Evolutionary conservation across 257 asterid genomes (phyloP).

Genomic region (Haberlea rhodopensis): DNA sequence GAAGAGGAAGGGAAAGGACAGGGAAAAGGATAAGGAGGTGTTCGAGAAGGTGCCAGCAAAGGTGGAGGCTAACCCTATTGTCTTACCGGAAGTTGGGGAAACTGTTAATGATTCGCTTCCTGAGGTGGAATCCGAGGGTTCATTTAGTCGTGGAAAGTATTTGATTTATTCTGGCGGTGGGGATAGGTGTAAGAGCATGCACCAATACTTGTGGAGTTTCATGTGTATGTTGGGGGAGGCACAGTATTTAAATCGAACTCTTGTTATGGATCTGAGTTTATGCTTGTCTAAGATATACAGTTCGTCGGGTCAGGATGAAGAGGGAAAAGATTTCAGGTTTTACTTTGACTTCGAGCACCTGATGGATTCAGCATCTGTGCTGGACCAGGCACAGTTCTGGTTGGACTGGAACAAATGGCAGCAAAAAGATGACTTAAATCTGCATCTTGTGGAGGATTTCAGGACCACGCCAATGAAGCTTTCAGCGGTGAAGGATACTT

Average conservation of each 20-base stretch:
- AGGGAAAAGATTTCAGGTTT: constrained; percentile 81
- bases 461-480: constrained; percentile 49
- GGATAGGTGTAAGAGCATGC: constrained; percentile 95
- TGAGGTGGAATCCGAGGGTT: constrained; percentile 61
- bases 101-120: constrained; percentile 81
- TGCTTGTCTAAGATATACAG: constrained; percentile 82
- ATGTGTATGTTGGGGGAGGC: constrained; percentile 95
- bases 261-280: constrained; percentile 72
- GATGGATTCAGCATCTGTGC: constrained; percentile 68
- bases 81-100: constrained; percentile 83
- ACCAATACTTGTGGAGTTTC: constrained; percentile 91
- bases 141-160: constrained; percentile 67
- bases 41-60: constrained; percentile 57
- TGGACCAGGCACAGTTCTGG: constrained; percentile 68
- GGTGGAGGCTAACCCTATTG: constrained; percentile 38
- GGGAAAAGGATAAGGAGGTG: constrained; percentile 45
- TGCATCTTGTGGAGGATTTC: constrained; percentile 56
- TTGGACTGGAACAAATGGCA: constrained; percentile 55
- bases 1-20: constrained; percentile 35
- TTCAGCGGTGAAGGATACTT: constrained; percentile 37
- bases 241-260: constrained; percentile 74
- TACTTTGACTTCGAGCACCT: constrained; percentile 94
- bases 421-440: constrained; percentile 39
- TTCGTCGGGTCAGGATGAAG: constrained; percentile 83
- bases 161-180: constrained; percentile 82